phyloP scores from a whole-genome alignment of 306 rosid genomes.

The Glycyrrhiza uralensis region DNA sequence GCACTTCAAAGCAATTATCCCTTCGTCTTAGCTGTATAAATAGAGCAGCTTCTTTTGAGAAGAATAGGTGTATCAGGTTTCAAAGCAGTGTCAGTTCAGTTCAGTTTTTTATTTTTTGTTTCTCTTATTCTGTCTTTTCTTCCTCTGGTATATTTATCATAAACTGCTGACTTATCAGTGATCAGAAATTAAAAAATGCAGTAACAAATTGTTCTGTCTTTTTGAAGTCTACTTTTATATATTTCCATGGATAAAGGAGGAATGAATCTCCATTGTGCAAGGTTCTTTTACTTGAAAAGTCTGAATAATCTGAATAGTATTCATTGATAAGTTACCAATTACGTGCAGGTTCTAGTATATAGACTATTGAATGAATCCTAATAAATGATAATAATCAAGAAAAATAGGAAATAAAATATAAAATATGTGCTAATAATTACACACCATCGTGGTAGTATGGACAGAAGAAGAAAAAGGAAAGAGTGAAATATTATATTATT shows the following conservation, averaged over 20 bases:
- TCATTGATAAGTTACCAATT: too few relatives aligned
- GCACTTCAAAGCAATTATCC: too few relatives aligned
- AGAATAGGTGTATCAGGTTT: background rate
- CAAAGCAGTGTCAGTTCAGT: background rate
- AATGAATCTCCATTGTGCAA: background rate
- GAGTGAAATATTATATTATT: too few relatives aligned
- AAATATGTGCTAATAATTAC: too few relatives aligned
- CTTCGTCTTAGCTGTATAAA: background rate
- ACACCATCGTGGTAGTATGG: too few relatives aligned
- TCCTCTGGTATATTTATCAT: background rate
- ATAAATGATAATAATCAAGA: too few relatives aligned
- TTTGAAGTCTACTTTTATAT: background rate
- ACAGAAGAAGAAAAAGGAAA: too few relatives aligned
- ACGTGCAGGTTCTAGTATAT: too few relatives aligned
- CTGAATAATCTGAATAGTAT: too few relatives aligned
- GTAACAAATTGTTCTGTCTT: background rate
- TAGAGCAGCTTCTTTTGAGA: background rate
- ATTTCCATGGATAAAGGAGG: background rate
- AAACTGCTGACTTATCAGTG: background rate
- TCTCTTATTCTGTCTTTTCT: background rate
- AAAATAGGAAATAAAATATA: too few relatives aligned
- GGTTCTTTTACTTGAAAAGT: background rate
- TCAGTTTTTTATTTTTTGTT: too few relatives aligned
- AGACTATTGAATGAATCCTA: too few relatives aligned
- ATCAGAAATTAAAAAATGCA: background rate